These are phyloP conservation scores for Picochlorum sp. DNA, from an alignment of 139 green algal species.

Conservation along the genomic window DNA sequence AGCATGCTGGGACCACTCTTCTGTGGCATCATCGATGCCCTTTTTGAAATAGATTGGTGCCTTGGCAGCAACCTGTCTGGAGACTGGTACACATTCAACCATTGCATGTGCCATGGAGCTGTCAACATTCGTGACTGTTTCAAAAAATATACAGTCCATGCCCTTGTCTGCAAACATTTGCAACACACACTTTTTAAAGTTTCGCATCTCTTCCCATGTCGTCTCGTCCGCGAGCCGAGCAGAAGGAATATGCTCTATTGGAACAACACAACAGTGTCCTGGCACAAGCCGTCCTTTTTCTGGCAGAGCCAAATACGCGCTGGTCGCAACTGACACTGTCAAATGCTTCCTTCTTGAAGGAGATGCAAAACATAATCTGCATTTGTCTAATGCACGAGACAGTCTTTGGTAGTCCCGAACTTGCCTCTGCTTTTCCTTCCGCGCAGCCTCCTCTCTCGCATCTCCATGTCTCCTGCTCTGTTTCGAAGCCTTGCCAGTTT, in stretches of 20 bases:
- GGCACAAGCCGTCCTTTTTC: constrained; percentile 53
- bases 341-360: constrained; percentile 53
- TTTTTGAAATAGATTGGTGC: constrained; percentile 35
- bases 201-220: constrained; percentile 89
- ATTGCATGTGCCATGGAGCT: constrained; percentile 54
- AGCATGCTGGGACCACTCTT: constrained; percentile 88
- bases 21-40: constrained; percentile 79
- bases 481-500: constrained; percentile 16
- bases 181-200: constrained; percentile 98
- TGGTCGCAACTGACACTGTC: constrained; percentile 65
- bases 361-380: constrained; percentile 38
- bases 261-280: constrained; percentile 77
- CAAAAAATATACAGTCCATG: constrained; percentile 74
- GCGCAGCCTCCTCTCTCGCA: constrained; percentile 6
- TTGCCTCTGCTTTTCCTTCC: constrained; percentile 37
- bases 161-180: constrained; percentile 61
- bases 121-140: constrained; percentile 59
- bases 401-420: constrained; percentile 22
- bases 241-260: constrained; percentile 58
- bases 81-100: constrained; percentile 78
- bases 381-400: constrained; percentile 30
- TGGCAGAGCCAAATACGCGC: constrained; percentile 77
- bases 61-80: constrained; percentile 23
- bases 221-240: constrained; percentile 65
- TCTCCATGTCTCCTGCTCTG: constrained; percentile 1